Conservation (phyloP, 2,329 filamentous ascomycete species). For the Trichoderma endophyticum region DNA sequence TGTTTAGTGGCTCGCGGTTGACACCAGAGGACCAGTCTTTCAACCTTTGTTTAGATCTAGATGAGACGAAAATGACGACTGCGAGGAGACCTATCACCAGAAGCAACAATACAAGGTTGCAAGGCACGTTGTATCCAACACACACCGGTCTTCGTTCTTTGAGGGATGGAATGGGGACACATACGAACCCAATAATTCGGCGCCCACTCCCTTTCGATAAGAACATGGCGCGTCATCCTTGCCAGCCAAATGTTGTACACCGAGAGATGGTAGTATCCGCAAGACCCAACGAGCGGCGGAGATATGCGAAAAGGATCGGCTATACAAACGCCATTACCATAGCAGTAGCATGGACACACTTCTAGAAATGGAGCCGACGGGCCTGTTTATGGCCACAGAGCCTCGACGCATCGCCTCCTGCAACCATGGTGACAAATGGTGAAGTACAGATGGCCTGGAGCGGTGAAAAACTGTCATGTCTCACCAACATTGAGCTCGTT, state of each 20-base stretch:
- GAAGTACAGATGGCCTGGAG: neutral
- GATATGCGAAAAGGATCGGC: slow-evolving; percentile 2
- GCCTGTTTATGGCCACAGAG: neutral
- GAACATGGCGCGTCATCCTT: slow-evolving; percentile 12
- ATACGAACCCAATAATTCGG: neutral
- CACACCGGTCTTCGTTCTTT: neutral
- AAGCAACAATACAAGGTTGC: neutral
- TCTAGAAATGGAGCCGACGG: neutral
- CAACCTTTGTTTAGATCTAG: neutral
- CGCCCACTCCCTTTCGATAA: neutral
- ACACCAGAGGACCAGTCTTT: neutral
- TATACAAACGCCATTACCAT: neutral
- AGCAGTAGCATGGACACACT: neutral
- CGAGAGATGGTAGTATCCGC: neutral
- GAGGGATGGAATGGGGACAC: neutral
- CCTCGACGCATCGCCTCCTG: neutral
- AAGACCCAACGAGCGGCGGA: neutral
- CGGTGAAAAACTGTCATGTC: slow-evolving; percentile 3
- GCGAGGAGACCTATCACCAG: neutral
- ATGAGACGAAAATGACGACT: neutral
- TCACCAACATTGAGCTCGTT: neutral
- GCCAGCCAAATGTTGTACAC: slow-evolving; percentile 12
- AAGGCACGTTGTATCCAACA: neutral
- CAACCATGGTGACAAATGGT: neutral
- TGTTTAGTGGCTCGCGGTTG: neutral